A percentile compares a stretch with the other conserved stretches of the same genome.
phyloP scores from a whole-genome alignment of 495 filamentous ascomycete species.

The Penicilliopsis zonata region DNA sequence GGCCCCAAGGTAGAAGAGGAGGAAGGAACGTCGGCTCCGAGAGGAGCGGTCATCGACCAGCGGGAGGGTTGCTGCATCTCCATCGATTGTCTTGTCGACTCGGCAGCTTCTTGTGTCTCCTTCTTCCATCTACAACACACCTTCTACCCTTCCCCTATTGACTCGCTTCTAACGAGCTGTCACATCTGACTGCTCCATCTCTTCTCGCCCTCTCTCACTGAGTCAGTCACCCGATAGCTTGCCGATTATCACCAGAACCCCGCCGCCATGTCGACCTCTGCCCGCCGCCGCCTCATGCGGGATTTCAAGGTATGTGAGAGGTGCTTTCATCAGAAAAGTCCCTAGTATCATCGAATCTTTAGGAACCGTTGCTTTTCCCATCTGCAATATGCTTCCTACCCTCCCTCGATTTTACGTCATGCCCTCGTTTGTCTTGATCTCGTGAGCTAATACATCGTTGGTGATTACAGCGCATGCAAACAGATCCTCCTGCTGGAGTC shows the following conservation, averaged over 20 bases:
- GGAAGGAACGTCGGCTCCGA: too few relatives aligned
- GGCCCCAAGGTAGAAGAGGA: too few relatives aligned
- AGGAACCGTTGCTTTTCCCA: neutral
- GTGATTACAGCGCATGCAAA: slow-evolving; percentile 82
- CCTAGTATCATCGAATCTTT: neutral
- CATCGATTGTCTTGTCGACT: too few relatives aligned
- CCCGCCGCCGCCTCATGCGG: slow-evolving; percentile 89
- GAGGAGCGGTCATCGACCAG: too few relatives aligned
- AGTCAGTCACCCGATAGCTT: slow-evolving; percentile 4
- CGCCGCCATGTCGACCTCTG: slow-evolving; percentile 74
- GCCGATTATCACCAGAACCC: slow-evolving; percentile 5
- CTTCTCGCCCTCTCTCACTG: neutral
- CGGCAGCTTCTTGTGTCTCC: too few relatives aligned
- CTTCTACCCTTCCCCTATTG: too few relatives aligned
- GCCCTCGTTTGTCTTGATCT: neutral
- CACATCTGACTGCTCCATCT: too few relatives aligned
- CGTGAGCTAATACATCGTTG: slow-evolving; percentile 9
- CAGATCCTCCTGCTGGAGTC: slow-evolving; percentile 92
- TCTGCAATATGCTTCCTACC: neutral
- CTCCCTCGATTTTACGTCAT: slow-evolving; percentile 1
- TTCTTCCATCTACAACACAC: too few relatives aligned
- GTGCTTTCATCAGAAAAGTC: slow-evolving; percentile 1
- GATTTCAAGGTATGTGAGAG: slow-evolving; percentile 78
- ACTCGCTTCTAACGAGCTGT: too few relatives aligned
- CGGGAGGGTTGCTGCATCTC: too few relatives aligned